phyloP scores from a whole-genome alignment of 2,329 filamentous ascomycete genomes.

The Geosmithia putterillii region DNA sequence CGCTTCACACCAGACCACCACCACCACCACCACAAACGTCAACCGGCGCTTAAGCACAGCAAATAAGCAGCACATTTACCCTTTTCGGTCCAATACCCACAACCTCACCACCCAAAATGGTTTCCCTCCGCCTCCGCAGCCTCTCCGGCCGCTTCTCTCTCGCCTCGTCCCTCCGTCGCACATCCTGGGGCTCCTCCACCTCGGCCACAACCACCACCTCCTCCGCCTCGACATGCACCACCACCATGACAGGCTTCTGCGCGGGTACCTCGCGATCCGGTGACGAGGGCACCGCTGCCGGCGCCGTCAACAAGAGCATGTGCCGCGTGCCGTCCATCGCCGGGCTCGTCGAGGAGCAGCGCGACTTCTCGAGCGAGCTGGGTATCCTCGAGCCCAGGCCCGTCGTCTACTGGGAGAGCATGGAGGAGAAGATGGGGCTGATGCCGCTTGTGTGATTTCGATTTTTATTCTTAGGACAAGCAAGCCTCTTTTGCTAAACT shows the following conservation, averaged over 20 bases:
- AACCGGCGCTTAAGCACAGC: neutral
- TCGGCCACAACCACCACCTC: conserved; percentile 15
- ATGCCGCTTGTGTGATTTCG: neutral
- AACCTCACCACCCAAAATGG: neutral
- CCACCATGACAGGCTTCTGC: conserved; percentile 5
- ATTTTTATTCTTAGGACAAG: no score
- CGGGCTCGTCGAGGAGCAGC: conserved; percentile 45
- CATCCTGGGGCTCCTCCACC: conserved; percentile 1
- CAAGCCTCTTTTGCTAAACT: no score
- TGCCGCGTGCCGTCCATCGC: conserved; percentile 43
- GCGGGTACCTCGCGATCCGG: conserved; percentile 22
- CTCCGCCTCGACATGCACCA: conserved; percentile 28
- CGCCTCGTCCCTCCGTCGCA: neutral
- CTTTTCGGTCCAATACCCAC: no score
- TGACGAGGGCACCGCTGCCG: conserved; percentile 28
- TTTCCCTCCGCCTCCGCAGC: neutral
- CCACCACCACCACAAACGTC: no score
- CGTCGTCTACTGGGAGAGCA: conserved; percentile 49
- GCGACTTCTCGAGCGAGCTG: conserved; percentile 38
- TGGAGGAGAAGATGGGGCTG: conserved; percentile 45
- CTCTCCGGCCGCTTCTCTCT: neutral
- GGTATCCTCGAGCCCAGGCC: conserved; percentile 49
- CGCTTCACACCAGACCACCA: neutral
- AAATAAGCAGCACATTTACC: neutral
- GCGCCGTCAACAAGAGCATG: conserved; percentile 47